These are phyloP conservation scores for Suhomyces ambrosiae DNA, from an alignment of 1,139 yeast genomes.

Conservation along the genomic window DNA sequence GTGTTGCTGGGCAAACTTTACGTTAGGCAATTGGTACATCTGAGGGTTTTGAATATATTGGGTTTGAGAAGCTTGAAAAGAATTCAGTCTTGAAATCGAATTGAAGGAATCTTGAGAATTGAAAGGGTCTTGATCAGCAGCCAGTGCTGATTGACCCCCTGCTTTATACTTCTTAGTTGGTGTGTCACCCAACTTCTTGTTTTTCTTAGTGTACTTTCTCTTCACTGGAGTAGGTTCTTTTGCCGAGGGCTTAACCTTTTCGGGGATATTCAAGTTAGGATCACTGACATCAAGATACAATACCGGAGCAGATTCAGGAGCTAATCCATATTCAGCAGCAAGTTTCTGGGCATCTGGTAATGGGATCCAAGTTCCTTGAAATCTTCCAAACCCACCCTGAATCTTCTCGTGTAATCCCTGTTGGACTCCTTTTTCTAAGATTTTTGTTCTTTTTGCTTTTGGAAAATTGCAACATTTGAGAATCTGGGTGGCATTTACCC, in stretches of 20 bases:
- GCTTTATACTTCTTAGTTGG: conserved; percentile 40
- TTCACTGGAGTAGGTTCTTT: conserved; percentile 50
- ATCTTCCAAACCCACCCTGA: conserved; percentile 96
- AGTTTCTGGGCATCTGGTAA: conserved; percentile 56
- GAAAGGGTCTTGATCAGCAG: conserved; percentile 15
- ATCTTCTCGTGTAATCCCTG: conserved; percentile 87
- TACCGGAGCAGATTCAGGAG: conserved; percentile 58
- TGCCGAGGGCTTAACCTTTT: conserved; percentile 46
- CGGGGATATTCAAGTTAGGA: conserved; percentile 48
- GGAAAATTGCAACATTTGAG: conserved; percentile 93
- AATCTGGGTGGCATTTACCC: conserved; percentile 99
- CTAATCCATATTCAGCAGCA: conserved; percentile 55
- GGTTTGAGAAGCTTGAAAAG: conserved; percentile 20
- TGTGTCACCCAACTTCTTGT: conserved; percentile 35
- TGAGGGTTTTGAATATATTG: conserved; percentile 14
- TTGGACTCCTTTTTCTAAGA: conserved; percentile 88
- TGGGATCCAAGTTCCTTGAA: conserved; percentile 98
- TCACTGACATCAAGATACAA: conserved; percentile 51
- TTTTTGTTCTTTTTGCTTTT: conserved; percentile 89
- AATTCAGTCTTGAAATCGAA: conserved; percentile 19
- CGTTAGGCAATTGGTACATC: conserved; percentile 12
- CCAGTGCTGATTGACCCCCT: conserved; percentile 11
- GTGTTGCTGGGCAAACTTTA: conserved; percentile 14
- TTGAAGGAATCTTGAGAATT: conserved; percentile 22
- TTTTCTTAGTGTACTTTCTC: conserved; percentile 46